phyloP scores from a whole-genome alignment of 495 filamentous ascomycete genomes.

The Tuber aestivum region DNA sequence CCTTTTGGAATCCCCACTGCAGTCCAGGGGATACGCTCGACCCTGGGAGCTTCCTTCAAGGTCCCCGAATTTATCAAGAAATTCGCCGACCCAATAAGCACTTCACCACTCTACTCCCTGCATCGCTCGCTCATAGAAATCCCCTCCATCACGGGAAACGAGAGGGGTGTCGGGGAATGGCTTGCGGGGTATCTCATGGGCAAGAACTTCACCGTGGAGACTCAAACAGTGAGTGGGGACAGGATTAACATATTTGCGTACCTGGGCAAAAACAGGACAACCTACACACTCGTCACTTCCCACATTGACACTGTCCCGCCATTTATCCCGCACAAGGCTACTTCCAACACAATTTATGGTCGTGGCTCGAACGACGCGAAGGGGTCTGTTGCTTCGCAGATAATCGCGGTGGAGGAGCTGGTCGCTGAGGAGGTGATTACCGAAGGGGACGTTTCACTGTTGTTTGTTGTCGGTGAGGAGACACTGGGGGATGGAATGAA shows the following conservation, averaged over 20 bases:
- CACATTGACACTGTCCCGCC: conserved; percentile 51
- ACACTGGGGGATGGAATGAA: conserved; percentile 78
- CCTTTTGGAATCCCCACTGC: background rate
- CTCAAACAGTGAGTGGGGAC: conserved; percentile 49
- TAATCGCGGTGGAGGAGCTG: conserved; percentile 61
- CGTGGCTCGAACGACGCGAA: conserved; percentile 90
- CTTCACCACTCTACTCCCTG: conserved; percentile 58
- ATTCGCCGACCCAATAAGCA: conserved; percentile 35
- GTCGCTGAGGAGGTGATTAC: conserved; percentile 47
- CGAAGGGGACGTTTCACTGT: conserved; percentile 56
- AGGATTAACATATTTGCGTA: conserved; percentile 79
- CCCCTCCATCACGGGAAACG: conserved; percentile 68
- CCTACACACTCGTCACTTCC: conserved; percentile 65
- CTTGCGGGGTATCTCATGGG: conserved; percentile 61
- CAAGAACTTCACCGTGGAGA: conserved; percentile 61
- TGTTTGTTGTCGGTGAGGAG: conserved; percentile 91
- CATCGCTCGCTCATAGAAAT: conserved; percentile 72
- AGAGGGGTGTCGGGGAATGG: conserved; percentile 62
- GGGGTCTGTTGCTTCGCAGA: conserved; percentile 72
- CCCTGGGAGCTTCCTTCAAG: conserved; percentile 18
- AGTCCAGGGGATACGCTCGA: background rate
- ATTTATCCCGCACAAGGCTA: conserved; percentile 60
- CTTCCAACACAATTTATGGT: conserved; percentile 55
- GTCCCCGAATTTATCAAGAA: conserved; percentile 38
- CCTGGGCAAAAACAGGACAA: conserved; percentile 52